A percentile compares a stretch with the other conserved stretches of the same genome.
phyloP scores from a whole-genome alignment of 169 alveolate species.

The Theileria parva region DNA sequence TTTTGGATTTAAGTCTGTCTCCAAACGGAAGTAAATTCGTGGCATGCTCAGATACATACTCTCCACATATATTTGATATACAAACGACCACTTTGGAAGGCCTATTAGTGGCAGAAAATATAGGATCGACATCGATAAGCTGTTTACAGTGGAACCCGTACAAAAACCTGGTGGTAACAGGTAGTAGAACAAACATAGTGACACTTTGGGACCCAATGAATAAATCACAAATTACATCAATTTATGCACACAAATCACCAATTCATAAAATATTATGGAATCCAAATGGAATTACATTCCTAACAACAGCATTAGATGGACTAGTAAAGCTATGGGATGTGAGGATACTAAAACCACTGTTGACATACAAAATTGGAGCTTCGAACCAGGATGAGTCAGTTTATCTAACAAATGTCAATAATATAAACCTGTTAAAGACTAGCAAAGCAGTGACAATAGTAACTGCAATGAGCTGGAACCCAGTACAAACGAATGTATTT shows the following conservation, averaged over 20 bases:
- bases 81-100: constrained; percentile 67
- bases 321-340: constrained; percentile 83
- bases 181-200: constrained; percentile 80
- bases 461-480: constrained; percentile 76
- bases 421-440: constrained; percentile 44
- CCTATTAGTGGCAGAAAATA: constrained; percentile 63
- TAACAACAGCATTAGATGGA: constrained; percentile 78
- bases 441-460: constrained; percentile 57
- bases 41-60: constrained; percentile 78
- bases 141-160: constrained; percentile 86
- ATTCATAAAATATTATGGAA: constrained; percentile 75
- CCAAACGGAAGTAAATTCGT: constrained; percentile 72
- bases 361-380: constrained; percentile 52
- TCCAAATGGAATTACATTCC: constrained; percentile 66
- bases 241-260: constrained; percentile 83
- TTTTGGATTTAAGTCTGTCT: constrained; percentile 73
- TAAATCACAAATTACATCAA: constrained; percentile 76
- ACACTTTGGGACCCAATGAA: constrained; percentile 84
- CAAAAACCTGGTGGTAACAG: constrained; percentile 81
- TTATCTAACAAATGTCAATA: constrained; percentile 17
- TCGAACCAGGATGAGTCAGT: constrained; percentile 22
- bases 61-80: constrained; percentile 81
- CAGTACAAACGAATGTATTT: constrained; percentile 78
- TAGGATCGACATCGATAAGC: constrained; percentile 74
- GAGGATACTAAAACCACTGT: constrained; percentile 67